phyloP scores from a whole-genome alignment of 768 basidiomycete genomes.

The Boletus vermiculosoides region DNA sequence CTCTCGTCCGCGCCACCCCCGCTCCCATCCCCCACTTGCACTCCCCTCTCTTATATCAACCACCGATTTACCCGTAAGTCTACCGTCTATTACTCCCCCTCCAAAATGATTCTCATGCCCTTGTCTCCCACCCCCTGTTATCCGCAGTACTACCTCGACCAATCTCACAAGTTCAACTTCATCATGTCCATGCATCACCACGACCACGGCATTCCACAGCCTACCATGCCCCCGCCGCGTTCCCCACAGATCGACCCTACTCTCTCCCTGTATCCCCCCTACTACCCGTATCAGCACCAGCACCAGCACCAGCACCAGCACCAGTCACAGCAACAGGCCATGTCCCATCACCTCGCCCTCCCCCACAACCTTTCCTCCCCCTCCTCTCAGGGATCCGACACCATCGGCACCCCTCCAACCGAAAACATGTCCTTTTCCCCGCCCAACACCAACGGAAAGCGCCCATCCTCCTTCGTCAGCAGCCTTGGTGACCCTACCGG shows the following conservation, averaged over 20 bases:
- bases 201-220: slow-evolving; percentile 40
- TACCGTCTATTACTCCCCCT: background rate
- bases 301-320: slow-evolving; percentile 44
- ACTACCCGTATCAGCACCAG: slow-evolving; percentile 55
- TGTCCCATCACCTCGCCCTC: slow-evolving; percentile 55
- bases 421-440: slow-evolving; percentile 55
- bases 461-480: slow-evolving; percentile 51
- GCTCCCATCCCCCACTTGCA: background rate
- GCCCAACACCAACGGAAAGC: slow-evolving; percentile 62
- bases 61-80: slow-evolving; percentile 8
- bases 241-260: slow-evolving; percentile 71
- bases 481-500: slow-evolving; percentile 39
- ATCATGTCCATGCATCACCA: slow-evolving; percentile 44
- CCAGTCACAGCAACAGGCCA: slow-evolving; percentile 46
- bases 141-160: slow-evolving; percentile 24
- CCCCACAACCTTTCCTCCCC: slow-evolving; percentile 69
- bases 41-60: background rate
- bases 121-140: slow-evolving; percentile 19
- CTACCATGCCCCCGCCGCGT: slow-evolving; percentile 45
- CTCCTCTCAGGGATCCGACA: slow-evolving; percentile 77
- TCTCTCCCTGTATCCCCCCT: slow-evolving; percentile 62
- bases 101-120: slow-evolving; percentile 18
- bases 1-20: background rate
- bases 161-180: slow-evolving; percentile 41
- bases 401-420: slow-evolving; percentile 69